These are phyloP conservation scores for Immersiporthe knoxdaviesiana DNA, from an alignment of 2,329 filamentous ascomycete species.

Conservation along the genomic window DNA sequence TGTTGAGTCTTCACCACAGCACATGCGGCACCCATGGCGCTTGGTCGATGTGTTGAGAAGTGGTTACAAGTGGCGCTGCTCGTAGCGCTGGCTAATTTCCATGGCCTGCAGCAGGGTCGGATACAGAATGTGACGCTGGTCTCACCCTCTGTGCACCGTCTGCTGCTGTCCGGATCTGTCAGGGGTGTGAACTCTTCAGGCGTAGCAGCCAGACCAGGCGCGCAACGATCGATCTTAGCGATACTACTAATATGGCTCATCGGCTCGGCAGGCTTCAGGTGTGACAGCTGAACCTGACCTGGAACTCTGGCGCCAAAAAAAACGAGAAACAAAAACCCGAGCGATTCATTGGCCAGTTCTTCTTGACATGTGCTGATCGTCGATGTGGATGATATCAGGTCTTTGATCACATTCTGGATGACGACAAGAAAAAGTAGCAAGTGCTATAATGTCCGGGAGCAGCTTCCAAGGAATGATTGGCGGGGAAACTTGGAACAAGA, in stretches of 20 bases:
- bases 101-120: not conserved
- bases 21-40: not conserved
- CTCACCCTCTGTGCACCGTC: not conserved
- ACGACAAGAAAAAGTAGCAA: not conserved
- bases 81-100: not conserved
- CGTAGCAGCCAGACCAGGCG: not conserved
- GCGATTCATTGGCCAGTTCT: not conserved
- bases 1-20: not conserved
- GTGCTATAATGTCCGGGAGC: not conserved
- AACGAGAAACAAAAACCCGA: not conserved
- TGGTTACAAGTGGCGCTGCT: not conserved
- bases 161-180: not conserved
- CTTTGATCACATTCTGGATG: not conserved
- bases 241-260: not conserved
- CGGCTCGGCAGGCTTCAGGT: not conserved
- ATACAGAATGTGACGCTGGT: not conserved
- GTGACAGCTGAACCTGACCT: conserved; percentile 2
- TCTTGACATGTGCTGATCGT: conserved; percentile 1
- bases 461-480: not conserved
- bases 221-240: not conserved
- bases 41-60: not conserved
- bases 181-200: not conserved
- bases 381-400: not conserved
- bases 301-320: not conserved
- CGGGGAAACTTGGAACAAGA: too few species aligned